phyloP scores from a whole-genome alignment of 352 stramenopile species.

The Pythium angustatum region DNA sequence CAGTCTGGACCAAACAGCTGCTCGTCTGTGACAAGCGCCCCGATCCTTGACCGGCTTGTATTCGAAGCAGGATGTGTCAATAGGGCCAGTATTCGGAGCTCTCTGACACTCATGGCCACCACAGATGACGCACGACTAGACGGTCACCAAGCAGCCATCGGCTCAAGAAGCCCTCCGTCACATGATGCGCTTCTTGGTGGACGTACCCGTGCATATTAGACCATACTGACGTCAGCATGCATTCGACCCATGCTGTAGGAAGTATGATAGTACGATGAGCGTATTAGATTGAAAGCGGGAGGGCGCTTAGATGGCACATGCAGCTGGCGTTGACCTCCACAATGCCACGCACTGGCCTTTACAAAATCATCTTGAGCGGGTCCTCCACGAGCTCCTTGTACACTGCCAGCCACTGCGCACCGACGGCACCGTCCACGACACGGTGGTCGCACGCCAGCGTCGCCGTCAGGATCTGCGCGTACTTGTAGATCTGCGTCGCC shows the following conservation, averaged over 20 bases:
- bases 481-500: slow-evolving; percentile 87
- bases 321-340: not conserved
- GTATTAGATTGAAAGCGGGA: not conserved
- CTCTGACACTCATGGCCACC: slow-evolving; percentile 7
- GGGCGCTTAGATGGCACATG: not conserved
- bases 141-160: not conserved
- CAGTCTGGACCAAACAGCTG: no score
- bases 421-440: slow-evolving; percentile 97
- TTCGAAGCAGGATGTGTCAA: slow-evolving; percentile 3
- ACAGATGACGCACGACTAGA: slow-evolving; percentile 11
- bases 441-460: slow-evolving; percentile 98
- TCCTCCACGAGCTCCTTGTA: slow-evolving; percentile 98
- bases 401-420: slow-evolving; percentile 94
- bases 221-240: no score
- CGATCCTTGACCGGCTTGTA: no score
- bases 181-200: not conserved
- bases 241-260: no score
- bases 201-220: no score
- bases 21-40: not conserved
- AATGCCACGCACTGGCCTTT: not conserved
- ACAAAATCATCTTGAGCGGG: slow-evolving; percentile 97
- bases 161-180: not conserved
- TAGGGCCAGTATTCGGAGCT: slow-evolving; percentile 8
- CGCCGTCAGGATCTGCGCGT: slow-evolving; percentile 92
- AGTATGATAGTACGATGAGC: not conserved